Conservation (phyloP, 1,284 basidiomycete genomes). For the Exobasidium rhododendri region DNA sequence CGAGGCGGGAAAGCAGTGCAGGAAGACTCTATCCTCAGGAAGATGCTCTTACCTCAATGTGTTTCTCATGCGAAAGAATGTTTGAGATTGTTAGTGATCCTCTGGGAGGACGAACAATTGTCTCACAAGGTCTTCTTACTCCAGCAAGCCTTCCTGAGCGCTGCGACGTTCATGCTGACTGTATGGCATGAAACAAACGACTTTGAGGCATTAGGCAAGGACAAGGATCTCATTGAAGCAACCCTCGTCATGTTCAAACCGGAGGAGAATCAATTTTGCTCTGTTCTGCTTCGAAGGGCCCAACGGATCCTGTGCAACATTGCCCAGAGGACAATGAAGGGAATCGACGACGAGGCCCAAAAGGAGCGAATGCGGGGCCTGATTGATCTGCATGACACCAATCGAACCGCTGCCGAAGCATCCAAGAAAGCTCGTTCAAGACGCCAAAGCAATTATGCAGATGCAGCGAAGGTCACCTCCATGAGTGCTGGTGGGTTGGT, state of each 20-base stretch:
- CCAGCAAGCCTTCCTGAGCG: conserved; percentile 42
- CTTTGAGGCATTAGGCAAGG: conserved; percentile 23
- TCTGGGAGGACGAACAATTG: conserved; percentile 31
- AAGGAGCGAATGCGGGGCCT: background rate
- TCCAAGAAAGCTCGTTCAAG: background rate
- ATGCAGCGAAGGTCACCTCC: background rate
- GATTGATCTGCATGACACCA: background rate
- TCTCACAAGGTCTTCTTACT: conserved; percentile 40
- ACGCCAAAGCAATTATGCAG: background rate
- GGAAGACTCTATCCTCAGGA: conserved; percentile 19
- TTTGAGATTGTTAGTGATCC: conserved; percentile 32
- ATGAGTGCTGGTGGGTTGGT: background rate
- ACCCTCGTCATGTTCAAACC: conserved; percentile 25
- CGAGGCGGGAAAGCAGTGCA: background rate
- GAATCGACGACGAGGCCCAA: background rate
- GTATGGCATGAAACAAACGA: conserved; percentile 43
- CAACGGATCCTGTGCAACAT: conserved; percentile 12
- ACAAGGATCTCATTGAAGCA: conserved; percentile 39
- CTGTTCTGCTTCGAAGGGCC: conserved; percentile 11
- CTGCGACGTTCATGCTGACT: conserved; percentile 47
- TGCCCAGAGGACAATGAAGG: conserved; percentile 16
- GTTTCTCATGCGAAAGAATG: conserved; percentile 36
- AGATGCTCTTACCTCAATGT: conserved; percentile 44
- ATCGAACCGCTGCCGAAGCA: background rate
- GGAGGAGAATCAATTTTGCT: background rate